Conservation (phyloP, 352 stramenopile genomes). For the Phytophthora citrophthora region DNA sequence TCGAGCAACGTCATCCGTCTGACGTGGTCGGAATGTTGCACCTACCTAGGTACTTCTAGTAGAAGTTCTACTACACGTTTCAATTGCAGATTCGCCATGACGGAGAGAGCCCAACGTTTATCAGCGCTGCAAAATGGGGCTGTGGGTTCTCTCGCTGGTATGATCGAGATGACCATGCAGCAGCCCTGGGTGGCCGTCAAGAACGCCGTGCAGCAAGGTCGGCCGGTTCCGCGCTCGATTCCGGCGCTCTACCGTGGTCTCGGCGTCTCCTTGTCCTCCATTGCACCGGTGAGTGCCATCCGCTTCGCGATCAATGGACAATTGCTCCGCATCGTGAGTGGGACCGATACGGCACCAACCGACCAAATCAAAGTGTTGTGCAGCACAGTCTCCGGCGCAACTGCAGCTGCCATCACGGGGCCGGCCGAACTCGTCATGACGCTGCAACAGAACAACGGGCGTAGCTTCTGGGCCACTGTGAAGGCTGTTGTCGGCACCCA, state of each 20-base stretch:
- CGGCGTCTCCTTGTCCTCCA: slow-evolving; percentile 74
- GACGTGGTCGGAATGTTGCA: neutral
- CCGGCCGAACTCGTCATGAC: slow-evolving; percentile 85
- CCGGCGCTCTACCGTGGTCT: slow-evolving; percentile 78
- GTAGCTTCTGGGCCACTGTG: slow-evolving; percentile 62
- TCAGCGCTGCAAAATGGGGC: slow-evolving; percentile 70
- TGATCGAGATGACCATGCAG: slow-evolving; percentile 84
- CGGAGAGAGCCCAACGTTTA: slow-evolving; percentile 65
- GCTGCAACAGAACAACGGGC: slow-evolving; percentile 78
- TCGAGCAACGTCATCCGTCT: too few species aligned
- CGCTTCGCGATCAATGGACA: slow-evolving; percentile 82
- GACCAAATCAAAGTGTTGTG: slow-evolving; percentile 63
- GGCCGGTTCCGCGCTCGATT: slow-evolving; percentile 62
- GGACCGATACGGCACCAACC: slow-evolving; percentile 28
- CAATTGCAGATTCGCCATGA: slow-evolving; percentile 28
- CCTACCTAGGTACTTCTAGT: neutral
- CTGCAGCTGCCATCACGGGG: slow-evolving; percentile 64
- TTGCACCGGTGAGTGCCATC: slow-evolving; percentile 77
- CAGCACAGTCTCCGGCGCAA: slow-evolving; percentile 58
- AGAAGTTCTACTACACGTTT: neutral
- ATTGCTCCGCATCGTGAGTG: slow-evolving; percentile 47
- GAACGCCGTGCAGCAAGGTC: slow-evolving; percentile 84
- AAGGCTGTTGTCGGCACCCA: slow-evolving; percentile 52
- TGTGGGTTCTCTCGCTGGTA: slow-evolving; percentile 80
- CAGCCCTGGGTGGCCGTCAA: slow-evolving; percentile 85